These are phyloP conservation scores for Phytophthora fragariaefolia DNA, from an alignment of 352 stramenopile genomes.

Conservation along the genomic window DNA sequence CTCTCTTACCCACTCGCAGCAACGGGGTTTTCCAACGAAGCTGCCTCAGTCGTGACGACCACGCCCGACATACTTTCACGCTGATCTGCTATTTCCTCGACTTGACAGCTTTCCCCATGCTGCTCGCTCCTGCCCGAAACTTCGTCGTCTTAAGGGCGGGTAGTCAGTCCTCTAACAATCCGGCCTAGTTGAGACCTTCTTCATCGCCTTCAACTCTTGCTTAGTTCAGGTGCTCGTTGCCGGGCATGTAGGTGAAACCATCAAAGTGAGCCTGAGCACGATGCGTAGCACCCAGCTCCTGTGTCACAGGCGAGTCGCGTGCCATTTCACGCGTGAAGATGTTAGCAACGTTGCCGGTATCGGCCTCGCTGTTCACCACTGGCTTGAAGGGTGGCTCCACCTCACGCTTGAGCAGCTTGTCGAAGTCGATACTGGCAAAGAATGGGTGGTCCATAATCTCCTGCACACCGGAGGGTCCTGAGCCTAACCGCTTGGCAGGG, in stretches of 20 bases:
- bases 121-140: conserved; percentile 25
- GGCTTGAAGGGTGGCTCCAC: conserved; percentile 90
- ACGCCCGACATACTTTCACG: conserved; percentile 22
- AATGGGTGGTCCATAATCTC: conserved; percentile 92
- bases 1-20: conserved; percentile 30
- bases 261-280: conserved; percentile 91
- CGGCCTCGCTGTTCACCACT: conserved; percentile 81
- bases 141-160: conserved; percentile 29
- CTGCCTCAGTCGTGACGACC: conserved; percentile 19
- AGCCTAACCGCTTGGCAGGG: conserved; percentile 83
- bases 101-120: conserved; percentile 36
- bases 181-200: conserved; percentile 7
- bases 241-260: conserved; percentile 93
- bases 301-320: conserved; percentile 89
- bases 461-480: conserved; percentile 79
- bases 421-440: conserved; percentile 88
- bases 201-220: conserved; percentile 24
- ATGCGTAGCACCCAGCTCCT: conserved; percentile 85
- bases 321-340: conserved; percentile 88
- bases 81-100: conserved; percentile 21
- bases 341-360: conserved; percentile 89
- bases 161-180: conserved; percentile 46
- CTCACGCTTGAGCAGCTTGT: conserved; percentile 81
- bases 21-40: conserved; percentile 32
- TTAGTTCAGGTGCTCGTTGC: conserved; percentile 61